Conservation (phyloP, 2,329 filamentous ascomycete species). For the Ophiocordyceps camponoti-saundersi region DNA sequence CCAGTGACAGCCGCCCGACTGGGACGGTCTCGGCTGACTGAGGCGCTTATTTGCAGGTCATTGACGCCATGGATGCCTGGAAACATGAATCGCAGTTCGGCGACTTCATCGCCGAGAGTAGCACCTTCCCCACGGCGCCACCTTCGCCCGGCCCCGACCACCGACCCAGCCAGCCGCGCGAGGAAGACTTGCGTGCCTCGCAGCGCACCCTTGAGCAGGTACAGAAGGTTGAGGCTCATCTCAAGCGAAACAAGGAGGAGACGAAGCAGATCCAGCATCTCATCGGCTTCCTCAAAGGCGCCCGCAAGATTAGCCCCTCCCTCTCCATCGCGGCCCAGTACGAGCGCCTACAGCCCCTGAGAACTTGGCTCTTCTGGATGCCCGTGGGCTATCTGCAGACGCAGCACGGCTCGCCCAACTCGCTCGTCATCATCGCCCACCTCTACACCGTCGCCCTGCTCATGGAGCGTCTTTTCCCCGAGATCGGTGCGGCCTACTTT, state of each 20-base stretch:
- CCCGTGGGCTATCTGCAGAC: slow-evolving; percentile 71
- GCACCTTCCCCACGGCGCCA: slow-evolving; percentile 52
- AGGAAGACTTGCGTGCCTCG: slow-evolving; percentile 55
- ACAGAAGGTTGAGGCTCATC: slow-evolving; percentile 47
- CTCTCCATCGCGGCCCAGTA: slow-evolving; percentile 72
- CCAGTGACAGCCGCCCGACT: neutral
- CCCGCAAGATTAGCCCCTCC: slow-evolving; percentile 52
- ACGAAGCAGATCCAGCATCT: slow-evolving; percentile 52
- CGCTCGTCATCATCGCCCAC: slow-evolving; percentile 72
- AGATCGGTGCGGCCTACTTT: slow-evolving; percentile 79
- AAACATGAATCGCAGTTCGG: slow-evolving; percentile 77
- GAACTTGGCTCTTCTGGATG: slow-evolving; percentile 92
- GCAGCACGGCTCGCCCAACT: slow-evolving; percentile 57
- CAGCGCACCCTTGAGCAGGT: slow-evolving; percentile 51
- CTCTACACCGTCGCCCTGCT: slow-evolving; percentile 81
- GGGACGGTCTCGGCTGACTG: neutral
- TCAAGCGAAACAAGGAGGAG: slow-evolving; percentile 54
- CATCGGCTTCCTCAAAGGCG: slow-evolving; percentile 54
- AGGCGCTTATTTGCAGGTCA: slow-evolving; percentile 36
- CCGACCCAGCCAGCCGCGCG: slow-evolving; percentile 43
- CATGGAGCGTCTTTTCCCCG: slow-evolving; percentile 80
- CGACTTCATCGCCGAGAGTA: slow-evolving; percentile 67
- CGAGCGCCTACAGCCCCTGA: slow-evolving; percentile 70
- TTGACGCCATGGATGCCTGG: slow-evolving; percentile 83
- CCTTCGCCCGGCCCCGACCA: slow-evolving; percentile 44